Percentiles rank a stretch among this genome's conserved stretches.
Evolutionary conservation across 257 asterid genomes (phyloP).

Genomic region (Echium plantagineum): DNA sequence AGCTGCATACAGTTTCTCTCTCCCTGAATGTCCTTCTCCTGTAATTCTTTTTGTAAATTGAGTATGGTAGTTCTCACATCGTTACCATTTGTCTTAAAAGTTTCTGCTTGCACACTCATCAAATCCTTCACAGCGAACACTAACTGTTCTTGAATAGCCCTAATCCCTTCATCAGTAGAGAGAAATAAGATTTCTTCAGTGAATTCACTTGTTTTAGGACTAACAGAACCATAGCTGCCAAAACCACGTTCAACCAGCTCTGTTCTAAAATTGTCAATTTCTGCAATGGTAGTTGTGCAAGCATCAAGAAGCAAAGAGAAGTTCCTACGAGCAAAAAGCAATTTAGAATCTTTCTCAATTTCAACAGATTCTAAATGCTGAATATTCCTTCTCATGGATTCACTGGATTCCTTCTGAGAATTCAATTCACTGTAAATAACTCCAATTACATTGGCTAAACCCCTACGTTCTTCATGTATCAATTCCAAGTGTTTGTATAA

Average conservation of each 20-base stretch:
- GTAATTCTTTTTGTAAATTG: slow-evolving; percentile 85
- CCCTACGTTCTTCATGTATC: slow-evolving; percentile 48
- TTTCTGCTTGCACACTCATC: slow-evolving; percentile 42
- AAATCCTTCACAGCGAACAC: slow-evolving; percentile 44
- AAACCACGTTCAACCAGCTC: slow-evolving; percentile 27
- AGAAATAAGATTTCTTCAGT: slow-evolving; percentile 9
- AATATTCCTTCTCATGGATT: slow-evolving; percentile 38
- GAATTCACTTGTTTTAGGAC: slow-evolving; percentile 26
- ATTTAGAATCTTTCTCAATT: slow-evolving; percentile 63
- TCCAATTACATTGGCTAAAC: slow-evolving; percentile 39
- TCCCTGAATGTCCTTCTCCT: slow-evolving; percentile 76
- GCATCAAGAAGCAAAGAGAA: slow-evolving; percentile 49
- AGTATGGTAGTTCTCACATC: slow-evolving; percentile 62
- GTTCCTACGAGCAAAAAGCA: slow-evolving; percentile 36
- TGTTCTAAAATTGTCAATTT: slow-evolving; percentile 49
- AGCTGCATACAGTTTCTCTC: slow-evolving; percentile 74
- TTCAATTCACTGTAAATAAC: slow-evolving; percentile 34
- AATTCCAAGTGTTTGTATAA: slow-evolving; percentile 45
- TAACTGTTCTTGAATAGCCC: slow-evolving; percentile 36
- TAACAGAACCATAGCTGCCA: slow-evolving; percentile 26
- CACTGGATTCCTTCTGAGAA: slow-evolving; percentile 42
- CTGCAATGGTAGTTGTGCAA: slow-evolving; percentile 42
- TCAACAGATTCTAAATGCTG: slow-evolving; percentile 32
- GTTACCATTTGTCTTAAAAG: slow-evolving; percentile 46
- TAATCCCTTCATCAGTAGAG: slow-evolving; percentile 38